Conservation (phyloP, 139 green algal genomes). For the Chlorella sp. region DNA sequence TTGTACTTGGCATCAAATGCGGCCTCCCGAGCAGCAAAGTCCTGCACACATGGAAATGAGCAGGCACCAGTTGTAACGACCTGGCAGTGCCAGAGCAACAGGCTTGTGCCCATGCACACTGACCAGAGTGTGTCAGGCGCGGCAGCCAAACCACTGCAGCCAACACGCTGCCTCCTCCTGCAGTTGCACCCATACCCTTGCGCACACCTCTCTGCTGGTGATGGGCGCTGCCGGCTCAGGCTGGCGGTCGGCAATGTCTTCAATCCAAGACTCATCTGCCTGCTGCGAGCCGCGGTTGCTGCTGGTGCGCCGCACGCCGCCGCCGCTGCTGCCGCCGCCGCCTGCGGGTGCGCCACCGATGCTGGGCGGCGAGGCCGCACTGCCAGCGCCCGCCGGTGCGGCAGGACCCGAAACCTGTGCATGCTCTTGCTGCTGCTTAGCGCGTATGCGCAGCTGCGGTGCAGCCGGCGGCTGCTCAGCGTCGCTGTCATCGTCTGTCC, state of each 20-base stretch:
- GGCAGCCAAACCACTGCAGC: too few relatives aligned
- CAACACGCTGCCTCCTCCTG: too few relatives aligned
- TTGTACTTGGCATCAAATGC: conserved; percentile 31
- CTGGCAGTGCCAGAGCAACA: too few relatives aligned
- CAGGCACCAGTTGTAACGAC: too few relatives aligned
- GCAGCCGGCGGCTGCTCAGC: not conserved
- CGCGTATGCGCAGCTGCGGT: not conserved
- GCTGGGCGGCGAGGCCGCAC: not conserved
- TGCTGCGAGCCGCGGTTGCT: conserved; percentile 33
- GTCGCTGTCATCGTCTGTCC: conserved; percentile 31
- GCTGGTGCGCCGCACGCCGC: not conserved
- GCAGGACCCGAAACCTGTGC: not conserved
- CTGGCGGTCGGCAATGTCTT: conserved; percentile 27
- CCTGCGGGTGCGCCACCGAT: not conserved
- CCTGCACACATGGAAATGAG: not conserved
- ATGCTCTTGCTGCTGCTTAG: not conserved
- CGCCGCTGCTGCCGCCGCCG: conserved; percentile 2
- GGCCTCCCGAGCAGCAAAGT: conserved; percentile 19
- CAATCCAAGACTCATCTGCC: conserved; percentile 32
- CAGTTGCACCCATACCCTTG: too few relatives aligned
- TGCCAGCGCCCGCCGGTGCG: too few relatives aligned
- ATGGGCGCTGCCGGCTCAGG: conserved; percentile 35
- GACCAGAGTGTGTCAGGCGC: too few relatives aligned
- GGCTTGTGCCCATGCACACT: too few relatives aligned
- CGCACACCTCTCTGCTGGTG: conserved; percentile 4